These are phyloP conservation scores for Entonaema liquescens DNA, from an alignment of 495 filamentous ascomycete genomes.

Conservation along the genomic window DNA sequence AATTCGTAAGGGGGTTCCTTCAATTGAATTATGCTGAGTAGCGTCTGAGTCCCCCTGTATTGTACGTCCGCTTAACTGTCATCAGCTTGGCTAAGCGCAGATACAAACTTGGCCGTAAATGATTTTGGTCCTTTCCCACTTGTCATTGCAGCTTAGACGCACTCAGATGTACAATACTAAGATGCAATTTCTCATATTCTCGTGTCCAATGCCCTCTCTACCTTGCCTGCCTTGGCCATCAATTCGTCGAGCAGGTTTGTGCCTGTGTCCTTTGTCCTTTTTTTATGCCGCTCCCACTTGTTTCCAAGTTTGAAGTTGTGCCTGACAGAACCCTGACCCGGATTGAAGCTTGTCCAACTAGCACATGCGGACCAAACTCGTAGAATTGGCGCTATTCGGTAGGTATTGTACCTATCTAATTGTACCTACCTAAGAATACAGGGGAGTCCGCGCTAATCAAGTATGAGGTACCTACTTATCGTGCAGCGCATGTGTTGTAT, in stretches of 20 bases:
- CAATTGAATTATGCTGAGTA: slow-evolving; percentile 16
- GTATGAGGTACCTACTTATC: slow-evolving; percentile 22
- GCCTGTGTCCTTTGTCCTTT: slow-evolving; percentile 8
- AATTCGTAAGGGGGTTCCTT: slow-evolving; percentile 11
- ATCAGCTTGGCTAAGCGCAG: slow-evolving; percentile 1
- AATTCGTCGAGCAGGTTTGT: slow-evolving; percentile 19
- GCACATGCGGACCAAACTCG: slow-evolving; percentile 3
- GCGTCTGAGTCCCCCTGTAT: not conserved
- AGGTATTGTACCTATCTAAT: not conserved
- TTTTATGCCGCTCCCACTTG: slow-evolving; percentile 30
- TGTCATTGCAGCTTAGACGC: not conserved
- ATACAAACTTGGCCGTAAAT: slow-evolving; percentile 18
- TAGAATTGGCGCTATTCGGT: not conserved
- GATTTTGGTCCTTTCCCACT: slow-evolving; percentile 3
- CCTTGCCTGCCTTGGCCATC: slow-evolving; percentile 8
- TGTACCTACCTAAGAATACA: slow-evolving; percentile 24
- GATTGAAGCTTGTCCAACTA: slow-evolving; percentile 24
- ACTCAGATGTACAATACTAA: slow-evolving; percentile 6
- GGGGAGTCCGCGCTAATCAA: slow-evolving; percentile 8
- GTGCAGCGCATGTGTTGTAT: slow-evolving; percentile 29
- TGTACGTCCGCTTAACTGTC: not conserved
- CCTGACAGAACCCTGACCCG: slow-evolving; percentile 31
- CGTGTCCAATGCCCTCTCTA: slow-evolving; percentile 2
- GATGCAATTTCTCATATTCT: slow-evolving; percentile 6
- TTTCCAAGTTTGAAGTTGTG: slow-evolving; percentile 38